These are phyloP conservation scores for Ophiostoma tasmaniense DNA, from an alignment of 2,329 filamentous ascomycete genomes.

Conservation along the genomic window DNA sequence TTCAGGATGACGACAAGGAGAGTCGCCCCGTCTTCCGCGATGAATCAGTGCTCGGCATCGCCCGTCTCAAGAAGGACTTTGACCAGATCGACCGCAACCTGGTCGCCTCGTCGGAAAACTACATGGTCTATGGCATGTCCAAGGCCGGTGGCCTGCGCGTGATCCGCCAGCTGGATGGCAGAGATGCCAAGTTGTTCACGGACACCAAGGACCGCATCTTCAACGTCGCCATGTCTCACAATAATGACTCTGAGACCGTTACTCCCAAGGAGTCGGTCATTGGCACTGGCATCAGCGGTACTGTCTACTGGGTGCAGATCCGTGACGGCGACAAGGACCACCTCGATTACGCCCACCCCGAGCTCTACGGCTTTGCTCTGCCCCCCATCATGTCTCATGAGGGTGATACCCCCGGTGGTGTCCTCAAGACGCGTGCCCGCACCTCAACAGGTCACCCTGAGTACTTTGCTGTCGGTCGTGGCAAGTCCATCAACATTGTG, in stretches of 20 bases:
- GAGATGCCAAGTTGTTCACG: constrained; percentile 84
- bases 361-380: constrained; percentile 80
- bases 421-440: constrained; percentile 90
- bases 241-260: constrained; percentile 44
- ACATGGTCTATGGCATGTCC: constrained; percentile 89
- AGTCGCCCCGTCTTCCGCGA: constrained; percentile 60
- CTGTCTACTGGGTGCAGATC: constrained; percentile 90
- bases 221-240: constrained; percentile 76
- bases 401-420: constrained; percentile 82
- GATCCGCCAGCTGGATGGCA: constrained; percentile 88
- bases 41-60: constrained; percentile 79
- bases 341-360: constrained; percentile 68
- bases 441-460: constrained; percentile 82
- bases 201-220: constrained; percentile 90
- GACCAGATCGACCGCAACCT: constrained; percentile 94
- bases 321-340: constrained; percentile 69
- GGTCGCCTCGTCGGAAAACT: constrained; percentile 78
- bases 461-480: constrained; percentile 89
- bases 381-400: constrained; percentile 79
- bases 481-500: constrained; percentile 91
- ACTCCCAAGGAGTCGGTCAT: constrained; percentile 72
- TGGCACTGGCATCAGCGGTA: constrained; percentile 86
- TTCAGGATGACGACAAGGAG: constrained; percentile 51
- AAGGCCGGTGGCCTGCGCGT: constrained; percentile 89
- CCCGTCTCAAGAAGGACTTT: constrained; percentile 92